These are phyloP conservation scores for Xylaria grammica DNA, from an alignment of 495 filamentous ascomycete genomes.

Conservation along the genomic window DNA sequence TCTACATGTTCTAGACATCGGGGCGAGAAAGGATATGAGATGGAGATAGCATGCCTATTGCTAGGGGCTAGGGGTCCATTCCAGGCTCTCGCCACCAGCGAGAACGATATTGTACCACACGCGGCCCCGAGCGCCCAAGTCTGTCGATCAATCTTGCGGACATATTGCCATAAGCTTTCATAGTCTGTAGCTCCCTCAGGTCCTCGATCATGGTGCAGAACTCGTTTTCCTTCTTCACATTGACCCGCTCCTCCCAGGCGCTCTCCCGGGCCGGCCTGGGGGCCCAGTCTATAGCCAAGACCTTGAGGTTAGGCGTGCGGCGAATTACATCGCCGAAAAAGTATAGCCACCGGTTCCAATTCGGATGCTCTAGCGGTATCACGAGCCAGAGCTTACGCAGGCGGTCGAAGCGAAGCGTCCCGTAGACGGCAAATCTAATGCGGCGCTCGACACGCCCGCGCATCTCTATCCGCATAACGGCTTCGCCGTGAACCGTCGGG, in stretches of 20 bases:
- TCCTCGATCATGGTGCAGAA: conserved; percentile 27
- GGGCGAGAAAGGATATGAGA: background rate
- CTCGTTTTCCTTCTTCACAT: conserved; percentile 33
- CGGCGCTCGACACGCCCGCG: conserved; percentile 24
- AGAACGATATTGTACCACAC: conserved; percentile 21
- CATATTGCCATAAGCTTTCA: conserved; percentile 30
- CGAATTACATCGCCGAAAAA: conserved; percentile 26
- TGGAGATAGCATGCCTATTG: background rate
- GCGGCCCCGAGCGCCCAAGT: conserved; percentile 20
- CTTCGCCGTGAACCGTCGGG: conserved; percentile 27
- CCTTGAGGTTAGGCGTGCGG: conserved; percentile 18
- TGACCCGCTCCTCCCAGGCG: conserved; percentile 27
- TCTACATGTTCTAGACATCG: background rate
- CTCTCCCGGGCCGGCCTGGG: conserved; percentile 24
- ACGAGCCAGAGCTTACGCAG: conserved; percentile 33
- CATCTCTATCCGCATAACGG: conserved; percentile 27
- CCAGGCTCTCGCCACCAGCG: conserved; percentile 35
- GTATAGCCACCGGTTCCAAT: conserved; percentile 38
- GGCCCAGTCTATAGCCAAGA: conserved; percentile 33
- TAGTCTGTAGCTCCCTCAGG: conserved; percentile 23
- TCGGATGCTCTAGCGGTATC: conserved; percentile 31
- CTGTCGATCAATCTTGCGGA: conserved; percentile 24
- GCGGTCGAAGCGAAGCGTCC: conserved; percentile 31
- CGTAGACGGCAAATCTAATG: conserved; percentile 32
- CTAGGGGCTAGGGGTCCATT: conserved; percentile 25